phyloP scores from a whole-genome alignment of 305 asterid genomes.

The Withania somnifera region DNA sequence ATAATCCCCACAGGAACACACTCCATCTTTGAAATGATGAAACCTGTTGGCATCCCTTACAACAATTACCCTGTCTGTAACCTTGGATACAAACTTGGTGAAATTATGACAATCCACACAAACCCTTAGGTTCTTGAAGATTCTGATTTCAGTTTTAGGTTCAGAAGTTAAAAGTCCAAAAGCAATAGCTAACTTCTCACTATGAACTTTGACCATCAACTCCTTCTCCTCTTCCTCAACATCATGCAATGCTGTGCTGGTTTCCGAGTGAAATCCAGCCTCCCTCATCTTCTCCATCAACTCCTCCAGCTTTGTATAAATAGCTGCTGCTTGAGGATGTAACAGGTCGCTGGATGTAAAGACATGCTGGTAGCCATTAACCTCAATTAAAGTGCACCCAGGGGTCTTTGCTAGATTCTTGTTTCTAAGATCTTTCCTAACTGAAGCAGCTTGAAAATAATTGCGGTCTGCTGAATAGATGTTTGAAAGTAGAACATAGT shows the following conservation, averaged over 20 bases:
- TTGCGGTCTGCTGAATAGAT: slow-evolving; percentile 48
- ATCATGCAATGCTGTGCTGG: slow-evolving; percentile 58
- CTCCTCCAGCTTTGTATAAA: slow-evolving; percentile 42
- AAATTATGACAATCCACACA: slow-evolving; percentile 78
- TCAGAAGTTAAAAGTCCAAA: slow-evolving; percentile 58
- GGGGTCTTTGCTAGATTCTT: slow-evolving; percentile 52
- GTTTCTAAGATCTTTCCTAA: slow-evolving; percentile 46
- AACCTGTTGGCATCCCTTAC: slow-evolving; percentile 86
- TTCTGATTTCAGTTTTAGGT: slow-evolving; percentile 55
- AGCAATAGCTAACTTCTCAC: slow-evolving; percentile 80
- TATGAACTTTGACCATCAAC: slow-evolving; percentile 67
- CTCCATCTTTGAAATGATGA: slow-evolving; percentile 63
- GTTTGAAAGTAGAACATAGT: slow-evolving; percentile 67
- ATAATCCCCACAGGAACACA: slow-evolving; percentile 72
- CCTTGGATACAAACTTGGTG: slow-evolving; percentile 52
- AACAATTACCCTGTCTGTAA: slow-evolving; percentile 45
- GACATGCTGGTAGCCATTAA: slow-evolving; percentile 52
- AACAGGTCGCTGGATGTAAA: slow-evolving; percentile 55
- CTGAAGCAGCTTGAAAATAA: slow-evolving; percentile 58
- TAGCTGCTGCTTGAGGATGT: slow-evolving; percentile 43
- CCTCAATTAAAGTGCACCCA: slow-evolving; percentile 76
- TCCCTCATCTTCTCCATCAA: slow-evolving; percentile 62
- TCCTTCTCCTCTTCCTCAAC: slow-evolving; percentile 93
- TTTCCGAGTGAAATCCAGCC: slow-evolving; percentile 63
- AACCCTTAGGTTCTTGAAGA: slow-evolving; percentile 76